phyloP scores from a whole-genome alignment of 2,329 filamentous ascomycete species.

The Aplosporella prunicola region DNA sequence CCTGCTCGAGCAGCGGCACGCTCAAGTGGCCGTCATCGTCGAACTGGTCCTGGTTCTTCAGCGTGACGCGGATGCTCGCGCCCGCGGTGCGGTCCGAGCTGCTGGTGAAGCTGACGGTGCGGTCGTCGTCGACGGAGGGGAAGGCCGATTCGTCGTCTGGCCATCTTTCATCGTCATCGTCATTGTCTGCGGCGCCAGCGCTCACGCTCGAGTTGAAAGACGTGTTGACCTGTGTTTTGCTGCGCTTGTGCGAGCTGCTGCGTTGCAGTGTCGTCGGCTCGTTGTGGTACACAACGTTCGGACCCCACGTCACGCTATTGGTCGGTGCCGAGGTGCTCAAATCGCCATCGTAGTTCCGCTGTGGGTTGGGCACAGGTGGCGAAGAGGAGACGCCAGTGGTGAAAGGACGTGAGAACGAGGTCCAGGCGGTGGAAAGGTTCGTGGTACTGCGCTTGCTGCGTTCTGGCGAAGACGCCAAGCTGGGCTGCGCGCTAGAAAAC shows the following conservation, averaged over 20 bases:
- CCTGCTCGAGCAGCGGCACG: constrained; percentile 41
- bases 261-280: too few species aligned
- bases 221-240: too few species aligned
- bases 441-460: constrained; percentile 24
- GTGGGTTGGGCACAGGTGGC: constrained; percentile 28
- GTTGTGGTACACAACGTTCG: constrained; percentile 33
- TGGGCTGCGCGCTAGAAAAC: constrained; percentile 27
- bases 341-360: constrained; percentile 25
- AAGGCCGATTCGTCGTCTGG: constrained; percentile 4
- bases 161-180: background rate
- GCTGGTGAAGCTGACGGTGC: background rate
- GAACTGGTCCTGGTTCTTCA: constrained; percentile 50
- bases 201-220: too few species aligned
- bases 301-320: constrained; percentile 39
- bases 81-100: background rate
- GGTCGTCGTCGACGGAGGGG: background rate
- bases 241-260: background rate
- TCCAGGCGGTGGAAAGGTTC: constrained; percentile 32
- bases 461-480: constrained; percentile 35
- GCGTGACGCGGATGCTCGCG: constrained; percentile 16
- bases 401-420: constrained; percentile 32
- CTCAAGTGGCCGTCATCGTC: constrained; percentile 41
- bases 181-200: constrained; percentile 2
- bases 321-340: constrained; percentile 32
- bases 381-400: constrained; percentile 27